Evolutionary conservation across 352 stramenopile species (phyloP), one percentile per base, ranked within the genome.

Genomic region (Globisporangium lucens): DNA sequence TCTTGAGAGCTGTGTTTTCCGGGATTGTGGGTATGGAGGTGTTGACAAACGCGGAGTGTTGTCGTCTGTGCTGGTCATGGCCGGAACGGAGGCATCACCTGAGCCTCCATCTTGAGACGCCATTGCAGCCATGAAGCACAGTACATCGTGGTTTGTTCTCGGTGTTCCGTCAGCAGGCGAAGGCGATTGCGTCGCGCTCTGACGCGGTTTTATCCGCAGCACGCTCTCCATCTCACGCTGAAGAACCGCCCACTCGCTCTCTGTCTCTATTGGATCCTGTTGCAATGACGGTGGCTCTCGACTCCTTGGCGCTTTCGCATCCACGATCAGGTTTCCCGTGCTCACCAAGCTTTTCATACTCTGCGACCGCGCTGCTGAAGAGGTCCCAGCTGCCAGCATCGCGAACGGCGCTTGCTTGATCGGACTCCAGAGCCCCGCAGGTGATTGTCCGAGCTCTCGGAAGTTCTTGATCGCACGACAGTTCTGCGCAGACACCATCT

Each of bases 401-500:
- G 24, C 72, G 15, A 75, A 80, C 2, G 70, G 55, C 8, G 63
- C 22, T 10, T 77, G 68, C 53, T 77, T 75, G 63, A 89, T 73
- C 1, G 79, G 70, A 55, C 71, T 83, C 79, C 81, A 89, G 0
- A 86, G 41, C 5, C 81, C 79, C 5, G 52, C 63, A 0, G 74
- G 70, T 3, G 63, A 17, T 13, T 55, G 67, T 0, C 68, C 70
- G 29, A 75, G 64, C 46, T 78, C 66, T 4, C 70, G 55, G 47
- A 83, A 86, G 10, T n/a, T 33, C n/a, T 56, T 78, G 27, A 63
- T 43, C 20, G 78, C 80, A 12, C 78, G 85, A n/a, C 73, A 81
- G 63, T 92, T 92, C 46, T 90, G 84, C 2, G 76, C 70, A 4
- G 71, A 69, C 30, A 90, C 77, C 12, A 89, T 51, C 9, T 68